These are phyloP conservation scores for Penicillium sp. DNA, from an alignment of 2,329 filamentous ascomycete species.

Conservation along the genomic window DNA sequence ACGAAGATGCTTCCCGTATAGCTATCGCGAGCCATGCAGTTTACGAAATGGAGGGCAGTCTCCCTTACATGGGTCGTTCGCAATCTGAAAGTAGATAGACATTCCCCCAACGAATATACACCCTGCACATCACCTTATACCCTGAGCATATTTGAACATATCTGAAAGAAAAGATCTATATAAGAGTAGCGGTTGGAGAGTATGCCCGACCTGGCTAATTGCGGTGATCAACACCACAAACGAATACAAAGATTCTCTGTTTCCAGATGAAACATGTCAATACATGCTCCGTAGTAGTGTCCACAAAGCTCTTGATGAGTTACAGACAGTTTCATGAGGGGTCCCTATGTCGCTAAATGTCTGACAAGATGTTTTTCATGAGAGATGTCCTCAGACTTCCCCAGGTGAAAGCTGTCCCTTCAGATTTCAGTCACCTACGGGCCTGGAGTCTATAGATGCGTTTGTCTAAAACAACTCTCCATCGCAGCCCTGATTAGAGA, in stretches of 20 bases:
- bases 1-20: constrained; percentile 29
- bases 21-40: constrained; percentile 26
- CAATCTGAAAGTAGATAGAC: constrained; percentile 37
- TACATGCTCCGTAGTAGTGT: background rate
- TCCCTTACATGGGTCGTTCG: constrained; percentile 22
- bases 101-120: constrained; percentile 33
- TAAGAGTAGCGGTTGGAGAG: constrained; percentile 1
- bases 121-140: constrained; percentile 23
- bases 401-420: too few relatives aligned
- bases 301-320: background rate
- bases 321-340: too few relatives aligned
- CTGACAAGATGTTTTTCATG: too few relatives aligned
- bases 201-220: background rate
- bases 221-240: background rate
- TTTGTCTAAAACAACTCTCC: too few relatives aligned
- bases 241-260: background rate
- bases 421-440: too few relatives aligned
- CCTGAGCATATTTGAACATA: constrained; percentile 8
- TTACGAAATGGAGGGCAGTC: constrained; percentile 22
- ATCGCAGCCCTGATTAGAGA: background rate
- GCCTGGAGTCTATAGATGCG: too few relatives aligned
- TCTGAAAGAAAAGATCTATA: background rate
- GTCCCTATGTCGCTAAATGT: too few relatives aligned
- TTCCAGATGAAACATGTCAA: background rate
- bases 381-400: too few relatives aligned